Percentiles rank a stretch among this genome's conserved stretches.
phyloP scores from a whole-genome alignment of 192 early-diverging fungal genomes.

The Blastocladiella britannica region DNA sequence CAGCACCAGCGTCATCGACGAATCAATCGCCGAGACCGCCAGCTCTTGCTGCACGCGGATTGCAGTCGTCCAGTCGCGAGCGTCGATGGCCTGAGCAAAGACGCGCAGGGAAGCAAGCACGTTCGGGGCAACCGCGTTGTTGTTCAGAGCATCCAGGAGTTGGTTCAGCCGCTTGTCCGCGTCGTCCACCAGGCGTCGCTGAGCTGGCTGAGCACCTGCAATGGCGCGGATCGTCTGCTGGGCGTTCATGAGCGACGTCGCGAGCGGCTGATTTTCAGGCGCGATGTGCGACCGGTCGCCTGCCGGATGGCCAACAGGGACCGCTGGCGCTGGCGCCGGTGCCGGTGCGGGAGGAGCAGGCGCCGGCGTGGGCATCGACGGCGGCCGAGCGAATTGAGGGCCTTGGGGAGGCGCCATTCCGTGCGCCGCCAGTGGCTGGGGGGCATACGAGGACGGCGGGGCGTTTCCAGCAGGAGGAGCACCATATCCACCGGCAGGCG shows the following conservation, averaged over 20 bases:
- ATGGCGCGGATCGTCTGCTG: conserved; percentile 26
- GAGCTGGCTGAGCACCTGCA: conserved; percentile 26
- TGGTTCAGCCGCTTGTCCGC: conserved; percentile 58
- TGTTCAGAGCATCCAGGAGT: conserved; percentile 74
- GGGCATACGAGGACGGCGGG: too few relatives aligned
- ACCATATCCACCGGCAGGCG: too few relatives aligned
- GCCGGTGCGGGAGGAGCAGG: background rate
- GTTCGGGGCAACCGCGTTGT: conserved; percentile 37
- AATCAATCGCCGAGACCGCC: background rate
- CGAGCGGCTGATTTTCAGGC: conserved; percentile 39
- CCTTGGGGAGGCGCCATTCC: too few relatives aligned
- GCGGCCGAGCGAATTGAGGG: too few relatives aligned
- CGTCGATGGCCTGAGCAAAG: background rate
- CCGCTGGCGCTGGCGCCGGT: too few relatives aligned
- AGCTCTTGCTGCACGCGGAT: background rate
- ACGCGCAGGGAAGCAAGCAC: conserved; percentile 37
- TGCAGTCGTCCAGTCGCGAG: background rate
- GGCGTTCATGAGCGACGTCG: conserved; percentile 24
- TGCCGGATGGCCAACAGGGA: too few relatives aligned
- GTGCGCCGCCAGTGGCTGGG: too few relatives aligned
- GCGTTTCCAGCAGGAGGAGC: too few relatives aligned
- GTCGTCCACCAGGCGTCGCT: conserved; percentile 59
- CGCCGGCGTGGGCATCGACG: conserved; percentile 3
- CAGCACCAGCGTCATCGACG: background rate
- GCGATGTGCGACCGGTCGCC: conserved; percentile 77